Base-by-base conservation (phyloP, 129 eudicot genomes). In the Silybum marianum region DNA sequence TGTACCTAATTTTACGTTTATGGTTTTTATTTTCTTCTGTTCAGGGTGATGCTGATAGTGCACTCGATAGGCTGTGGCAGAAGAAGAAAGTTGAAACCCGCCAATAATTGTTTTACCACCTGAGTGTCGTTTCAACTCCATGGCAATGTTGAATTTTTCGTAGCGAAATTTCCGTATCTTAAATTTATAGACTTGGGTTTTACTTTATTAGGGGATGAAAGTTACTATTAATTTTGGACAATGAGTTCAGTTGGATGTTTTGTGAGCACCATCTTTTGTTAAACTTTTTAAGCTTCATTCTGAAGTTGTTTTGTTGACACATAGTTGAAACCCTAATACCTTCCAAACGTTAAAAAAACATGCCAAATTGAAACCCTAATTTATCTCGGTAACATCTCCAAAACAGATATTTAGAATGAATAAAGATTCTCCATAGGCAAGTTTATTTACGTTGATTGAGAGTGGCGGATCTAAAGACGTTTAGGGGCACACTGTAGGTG, bases 1-100 rank as follows among this genome's bases (percentile, higher is more conserved):
- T 54, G 22, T 54, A 18, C n/a, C n/a, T n/a, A n/a, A n/a, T n/a
- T 0, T 16, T 7, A 16, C 18, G 18, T 23, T 25, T 38, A 46
- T 3, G 19, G 4, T 16, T 30, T 23, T 23, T 16, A 12, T 8
- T 38, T 10, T 1, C 11, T 18, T 24, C 24, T 58, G 19, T 34
- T 24, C 78, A 89, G 93, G 93, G 93, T 25, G 96, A 91, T 88
- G 96, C 96, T 28, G 96, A 91, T 83, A 91, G 96, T 83, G 96
- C 92, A 1, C 83, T 91, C 10, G 96, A 88, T 66, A 87, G 96
- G 77, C 85, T 91, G 44, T 91, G 96, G 96, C 92, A 88, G 81
- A 91, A 88, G 89, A 88, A 88, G 89, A 88, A 89, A 66, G 88
- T 46, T 42, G 89, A 88, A 75, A 74, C 69, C 67, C 81, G 78